Evolutionary conservation across 768 basidiomycete genomes (phyloP).

Genomic region (Lentinula guzmanii): DNA sequence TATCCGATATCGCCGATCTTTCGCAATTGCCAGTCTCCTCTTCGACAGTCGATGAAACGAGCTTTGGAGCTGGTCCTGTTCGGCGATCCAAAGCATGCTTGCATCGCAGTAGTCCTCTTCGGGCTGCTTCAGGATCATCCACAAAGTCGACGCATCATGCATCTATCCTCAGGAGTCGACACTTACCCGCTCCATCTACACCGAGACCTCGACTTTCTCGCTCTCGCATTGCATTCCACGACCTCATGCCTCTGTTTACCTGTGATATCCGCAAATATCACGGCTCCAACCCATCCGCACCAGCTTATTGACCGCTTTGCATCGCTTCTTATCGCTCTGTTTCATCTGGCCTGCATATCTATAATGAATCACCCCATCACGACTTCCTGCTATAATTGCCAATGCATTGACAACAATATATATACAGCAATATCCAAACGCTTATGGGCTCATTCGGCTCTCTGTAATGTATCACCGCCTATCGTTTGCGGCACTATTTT

Average conservation of each 20-base stretch:
- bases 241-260: slow-evolving; percentile 7
- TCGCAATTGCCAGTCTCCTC: slow-evolving; percentile 43
- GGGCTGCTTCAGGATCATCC: slow-evolving; percentile 1
- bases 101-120: slow-evolving; percentile 8
- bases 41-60: slow-evolving; percentile 13
- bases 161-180: background rate
- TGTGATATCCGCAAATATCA: slow-evolving; percentile 1
- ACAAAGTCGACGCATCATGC: background rate
- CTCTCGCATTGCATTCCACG: slow-evolving; percentile 3
- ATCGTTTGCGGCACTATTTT: slow-evolving; percentile 13
- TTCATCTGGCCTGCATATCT: background rate
- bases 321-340: background rate
- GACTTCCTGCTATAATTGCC: background rate
- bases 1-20: slow-evolving; percentile 59
- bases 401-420: background rate
- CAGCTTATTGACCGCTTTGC: slow-evolving; percentile 3
- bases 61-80: slow-evolving; percentile 43
- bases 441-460: background rate
- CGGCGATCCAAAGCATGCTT: slow-evolving; percentile 48
- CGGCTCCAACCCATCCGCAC: slow-evolving; percentile 2
- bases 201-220: slow-evolving; percentile 1
- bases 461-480: slow-evolving; percentile 3
- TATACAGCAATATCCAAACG: background rate
- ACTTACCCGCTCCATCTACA: background rate
- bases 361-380: background rate